A percentile compares a stretch with the other conserved stretches of the same genome.
phyloP scores from a whole-genome alignment of 345 rosid genomes.

The Zanthoxylum bungeanum region DNA sequence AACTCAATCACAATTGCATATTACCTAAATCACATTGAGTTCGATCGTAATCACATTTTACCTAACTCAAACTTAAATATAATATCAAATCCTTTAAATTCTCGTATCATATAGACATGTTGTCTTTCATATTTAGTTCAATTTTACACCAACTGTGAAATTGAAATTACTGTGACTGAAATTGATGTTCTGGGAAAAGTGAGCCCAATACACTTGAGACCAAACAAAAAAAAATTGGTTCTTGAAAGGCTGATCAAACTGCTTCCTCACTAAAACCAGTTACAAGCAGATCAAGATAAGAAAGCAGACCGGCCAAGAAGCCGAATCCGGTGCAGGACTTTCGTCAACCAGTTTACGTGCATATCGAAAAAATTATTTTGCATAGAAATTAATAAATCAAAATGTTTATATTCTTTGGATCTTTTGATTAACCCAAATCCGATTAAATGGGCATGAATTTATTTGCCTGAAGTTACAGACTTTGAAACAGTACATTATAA shows the following conservation, averaged over 20 bases:
- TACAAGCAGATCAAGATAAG: constrained; percentile 54
- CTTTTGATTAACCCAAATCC: constrained; percentile 26
- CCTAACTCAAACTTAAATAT: too few species aligned
- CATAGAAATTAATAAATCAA: constrained; percentile 35
- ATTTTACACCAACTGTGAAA: too few species aligned
- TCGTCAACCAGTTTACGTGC: constrained; percentile 50
- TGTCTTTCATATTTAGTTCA: too few species aligned
- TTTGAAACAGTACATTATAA: constrained; percentile 41
- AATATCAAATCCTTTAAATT: too few species aligned
- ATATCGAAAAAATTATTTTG: constrained; percentile 33
- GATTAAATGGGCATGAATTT: constrained; percentile 43
- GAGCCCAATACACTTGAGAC: constrained; percentile 51
- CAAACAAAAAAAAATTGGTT: constrained; percentile 49
- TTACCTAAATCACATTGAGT: too few species aligned
- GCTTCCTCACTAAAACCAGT: constrained; percentile 47
- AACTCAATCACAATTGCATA: too few species aligned
- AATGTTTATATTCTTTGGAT: constrained; percentile 30
- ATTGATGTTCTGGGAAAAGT: constrained; percentile 62
- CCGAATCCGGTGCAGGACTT: constrained; percentile 54
- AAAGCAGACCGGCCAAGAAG: constrained; percentile 78
- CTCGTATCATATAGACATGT: too few species aligned
- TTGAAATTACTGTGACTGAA: too few species aligned
- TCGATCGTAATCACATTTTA: too few species aligned
- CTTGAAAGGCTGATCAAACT: constrained; percentile 30
- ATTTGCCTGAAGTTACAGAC: constrained; percentile 31